Evolutionary conservation across 805 yeast genomes (phyloP), one percentile per base, ranked within the genome.

Genomic region (Ogataea ganodermae): DNA sequence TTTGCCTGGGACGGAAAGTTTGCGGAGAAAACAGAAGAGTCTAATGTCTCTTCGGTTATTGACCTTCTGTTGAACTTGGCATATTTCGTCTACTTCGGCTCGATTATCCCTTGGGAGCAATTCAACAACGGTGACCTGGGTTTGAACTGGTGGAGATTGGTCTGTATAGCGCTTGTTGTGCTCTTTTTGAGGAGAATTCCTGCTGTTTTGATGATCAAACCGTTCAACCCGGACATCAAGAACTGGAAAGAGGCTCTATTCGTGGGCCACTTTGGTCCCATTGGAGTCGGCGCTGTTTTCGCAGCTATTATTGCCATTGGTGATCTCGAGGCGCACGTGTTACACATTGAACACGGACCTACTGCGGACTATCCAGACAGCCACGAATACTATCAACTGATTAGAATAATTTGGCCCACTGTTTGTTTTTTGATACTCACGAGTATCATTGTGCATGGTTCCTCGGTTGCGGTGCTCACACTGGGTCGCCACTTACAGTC

Each of bases 401-500:
- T 70, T 28, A 53, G 65, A 35, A 58, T 66, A 14, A 52, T 70
- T 33, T 78, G 82, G 81, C 83, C 83, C 3, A 66, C 75, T 18
- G 79, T 79, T 7, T 69, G 76, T 31, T 80, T 80, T 53, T 56
- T 78, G 22, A 80, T 80, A 17, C 64, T 80, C 12, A 73, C 78
- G 0, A 78, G 83, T 21, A 79, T 80, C 51, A 62, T 79, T n/a
- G 79, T 80, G 20, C 85, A 80, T 57, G 84, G 85, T 4, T 78
- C 84, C 0, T 78, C 84, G 0, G 82, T 78, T 12, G 80, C 82
- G 1, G 81, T 78, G 3, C 57, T 76, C 37, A 75, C 89, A 4
- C 70, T 85, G 18, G 98, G 99, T 41, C 86, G 84, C 60, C 86
- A 92, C 48, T 76, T 92, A 65, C 90, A 91, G 70, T 85, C 96